A percentile compares a stretch with the other conserved stretches of the same genome.
phyloP scores from a whole-genome alignment of 495 filamentous ascomycete species.

The Amphirosellinia nigrospora region DNA sequence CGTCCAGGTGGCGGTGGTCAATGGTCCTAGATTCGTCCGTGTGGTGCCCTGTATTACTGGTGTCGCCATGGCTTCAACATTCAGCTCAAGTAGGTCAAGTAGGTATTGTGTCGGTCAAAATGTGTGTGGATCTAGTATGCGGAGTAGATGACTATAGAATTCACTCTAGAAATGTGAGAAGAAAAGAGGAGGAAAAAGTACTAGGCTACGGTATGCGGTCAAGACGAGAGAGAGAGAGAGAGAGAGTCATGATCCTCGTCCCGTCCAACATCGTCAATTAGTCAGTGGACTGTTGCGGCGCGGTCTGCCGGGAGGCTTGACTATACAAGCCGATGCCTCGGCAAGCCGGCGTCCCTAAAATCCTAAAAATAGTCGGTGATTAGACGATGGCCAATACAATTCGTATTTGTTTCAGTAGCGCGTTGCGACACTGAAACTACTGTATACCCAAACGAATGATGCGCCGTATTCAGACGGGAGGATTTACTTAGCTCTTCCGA shows the following conservation, averaged over 20 bases:
- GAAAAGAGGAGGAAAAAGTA: neutral
- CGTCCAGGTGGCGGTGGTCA: conserved; percentile 19
- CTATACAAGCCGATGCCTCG: too few species aligned
- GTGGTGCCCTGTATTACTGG: conserved; percentile 4
- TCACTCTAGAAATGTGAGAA: neutral
- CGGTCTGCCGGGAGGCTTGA: neutral
- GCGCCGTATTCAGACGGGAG: neutral
- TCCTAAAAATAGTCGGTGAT: neutral
- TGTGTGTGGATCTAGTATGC: conserved; percentile 15
- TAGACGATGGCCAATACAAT: neutral
- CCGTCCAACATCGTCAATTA: neutral
- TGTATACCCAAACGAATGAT: neutral
- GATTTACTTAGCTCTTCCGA: neutral
- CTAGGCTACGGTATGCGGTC: neutral
- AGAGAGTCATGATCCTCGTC: neutral
- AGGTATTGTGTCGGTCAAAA: neutral
- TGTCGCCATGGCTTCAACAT: conserved; percentile 9
- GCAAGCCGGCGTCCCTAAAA: too few species aligned
- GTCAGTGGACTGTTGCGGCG: neutral
- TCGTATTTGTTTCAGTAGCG: neutral
- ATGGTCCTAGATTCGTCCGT: conserved; percentile 16
- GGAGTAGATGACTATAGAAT: neutral
- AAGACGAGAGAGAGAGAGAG: too few species aligned
- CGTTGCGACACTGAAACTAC: neutral
- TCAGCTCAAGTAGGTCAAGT: too few species aligned